Base-by-base conservation (phyloP, 129 eudicot species). In the Flaveria robusta region DNA sequence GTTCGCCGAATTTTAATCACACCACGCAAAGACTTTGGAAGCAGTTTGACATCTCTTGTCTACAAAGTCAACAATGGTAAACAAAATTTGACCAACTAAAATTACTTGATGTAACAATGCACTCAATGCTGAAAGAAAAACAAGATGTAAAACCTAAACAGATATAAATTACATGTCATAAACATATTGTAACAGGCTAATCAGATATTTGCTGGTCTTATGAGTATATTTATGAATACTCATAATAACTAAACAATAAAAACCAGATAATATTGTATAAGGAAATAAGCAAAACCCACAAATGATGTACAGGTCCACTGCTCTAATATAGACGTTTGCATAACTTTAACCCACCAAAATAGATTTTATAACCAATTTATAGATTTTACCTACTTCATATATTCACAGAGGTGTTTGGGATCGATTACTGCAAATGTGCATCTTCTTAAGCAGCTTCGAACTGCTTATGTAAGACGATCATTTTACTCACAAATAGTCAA, bases 21-120 rank as follows among this genome's bases (percentile, higher is more conserved):
- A 9, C 74, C 83, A 16, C 96, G 96, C 43, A 66, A 10, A 39
- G 88, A 80, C 76, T 82, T 89, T 15, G 99, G 99, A 52, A 91
- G 77, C 72, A 81, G 72, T 72, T 95, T 95, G 12, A 83, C 13
- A 47, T 91, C 99, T 74, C 93, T 85, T 66, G 94, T 91, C 99
- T 95, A 69, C 85, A 84, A 31, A 31, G 69, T 22, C 54, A 72
- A 47, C 43, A 0, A 26, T 52, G 63, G 26, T 43, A 45, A 29
- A 52, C 24, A 45, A 45, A 49, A 27, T 66, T 45, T 71, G 46
- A 37, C 51, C 47, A 22, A 13, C 31, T 11, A 51, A 13, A 45
- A 29, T n/a, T 16, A 19, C 42, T 20, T 34, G 6, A 10, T 9
- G 3, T 7, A 4, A 60, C 26, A 63, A 29, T 46, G 9, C 29